These are phyloP conservation scores for Sechiopsis laciniata DNA, from an alignment of 306 rosid genomes.

Conservation along the genomic window DNA sequence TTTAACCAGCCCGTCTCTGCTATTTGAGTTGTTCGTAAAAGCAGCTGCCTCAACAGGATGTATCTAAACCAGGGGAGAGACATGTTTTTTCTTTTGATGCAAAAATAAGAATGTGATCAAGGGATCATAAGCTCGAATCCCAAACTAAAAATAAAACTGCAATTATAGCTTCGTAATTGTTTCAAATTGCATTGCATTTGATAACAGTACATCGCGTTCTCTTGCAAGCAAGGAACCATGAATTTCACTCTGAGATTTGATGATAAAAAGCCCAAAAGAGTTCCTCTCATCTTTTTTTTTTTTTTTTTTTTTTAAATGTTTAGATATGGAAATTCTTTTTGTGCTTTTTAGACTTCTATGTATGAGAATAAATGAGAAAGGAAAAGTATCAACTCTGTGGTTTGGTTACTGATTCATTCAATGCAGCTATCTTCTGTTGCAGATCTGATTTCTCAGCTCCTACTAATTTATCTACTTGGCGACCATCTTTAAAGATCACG, in stretches of 20 bases:
- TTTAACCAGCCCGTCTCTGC: constrained; percentile 77
- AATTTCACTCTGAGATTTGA: constrained; percentile 3
- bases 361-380: background rate
- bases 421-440: constrained; percentile 49
- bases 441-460: constrained; percentile 79
- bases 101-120: background rate
- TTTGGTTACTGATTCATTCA: constrained; percentile 23
- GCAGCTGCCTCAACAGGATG: constrained; percentile 44
- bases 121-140: no score
- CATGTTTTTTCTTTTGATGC: background rate
- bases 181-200: constrained; percentile 12
- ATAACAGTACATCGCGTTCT: background rate
- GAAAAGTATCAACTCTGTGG: constrained; percentile 17
- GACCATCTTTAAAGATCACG: constrained; percentile 67
- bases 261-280: constrained; percentile 4
- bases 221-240: constrained; percentile 13
- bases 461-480: constrained; percentile 66
- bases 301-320: background rate
- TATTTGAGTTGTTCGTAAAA: constrained; percentile 66
- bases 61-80: constrained; percentile 22
- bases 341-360: background rate
- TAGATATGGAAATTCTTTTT: background rate
- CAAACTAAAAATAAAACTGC: background rate
- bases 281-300: background rate
- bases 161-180: background rate